phyloP scores from a whole-genome alignment of 2,329 filamentous ascomycete genomes.

The Calonectria pauciramosa region DNA sequence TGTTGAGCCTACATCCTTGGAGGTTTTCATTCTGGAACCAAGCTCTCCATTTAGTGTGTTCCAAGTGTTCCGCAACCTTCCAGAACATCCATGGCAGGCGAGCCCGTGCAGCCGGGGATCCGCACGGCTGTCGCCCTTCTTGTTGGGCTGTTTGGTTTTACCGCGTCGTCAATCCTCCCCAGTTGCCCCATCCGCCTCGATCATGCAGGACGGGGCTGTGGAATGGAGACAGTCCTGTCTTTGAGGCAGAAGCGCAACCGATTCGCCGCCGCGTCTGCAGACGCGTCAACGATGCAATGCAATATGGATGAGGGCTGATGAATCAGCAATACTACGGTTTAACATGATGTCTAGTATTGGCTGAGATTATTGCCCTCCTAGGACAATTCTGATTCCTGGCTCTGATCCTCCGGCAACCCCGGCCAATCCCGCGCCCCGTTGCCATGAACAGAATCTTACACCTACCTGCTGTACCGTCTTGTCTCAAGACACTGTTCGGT shows the following conservation, averaged over 20 bases:
- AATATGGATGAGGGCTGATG: constrained; percentile 11
- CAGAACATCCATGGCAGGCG: constrained; percentile 46
- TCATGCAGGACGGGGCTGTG: constrained; percentile 34
- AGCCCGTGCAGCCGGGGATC: constrained; percentile 41
- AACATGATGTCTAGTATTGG: constrained; percentile 31
- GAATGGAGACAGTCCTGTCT: constrained; percentile 29
- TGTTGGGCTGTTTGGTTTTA: constrained; percentile 15
- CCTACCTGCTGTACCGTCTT: not conserved
- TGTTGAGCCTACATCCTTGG: constrained; percentile 43
- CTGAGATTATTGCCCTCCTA: constrained; percentile 41
- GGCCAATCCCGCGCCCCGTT: constrained; percentile 27
- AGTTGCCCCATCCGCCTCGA: constrained; percentile 32
- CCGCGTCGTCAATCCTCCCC: constrained; percentile 12
- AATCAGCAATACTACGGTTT: constrained; percentile 26
- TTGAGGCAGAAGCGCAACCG: constrained; percentile 18
- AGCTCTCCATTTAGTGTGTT: constrained; percentile 47
- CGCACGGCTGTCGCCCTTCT: constrained; percentile 39
- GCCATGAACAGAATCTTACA: constrained; percentile 17
- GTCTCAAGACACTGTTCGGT: constrained; percentile 26
- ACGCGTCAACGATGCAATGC: constrained; percentile 24
- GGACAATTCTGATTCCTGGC: constrained; percentile 32
- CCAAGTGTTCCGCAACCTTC: constrained; percentile 45
- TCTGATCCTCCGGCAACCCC: constrained; percentile 34
- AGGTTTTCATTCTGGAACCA: constrained; percentile 44
- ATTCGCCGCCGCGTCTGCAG: constrained; percentile 27